Conservation (phyloP, 2,329 filamentous ascomycete genomes). For the Metarhizium brunneum region DNA sequence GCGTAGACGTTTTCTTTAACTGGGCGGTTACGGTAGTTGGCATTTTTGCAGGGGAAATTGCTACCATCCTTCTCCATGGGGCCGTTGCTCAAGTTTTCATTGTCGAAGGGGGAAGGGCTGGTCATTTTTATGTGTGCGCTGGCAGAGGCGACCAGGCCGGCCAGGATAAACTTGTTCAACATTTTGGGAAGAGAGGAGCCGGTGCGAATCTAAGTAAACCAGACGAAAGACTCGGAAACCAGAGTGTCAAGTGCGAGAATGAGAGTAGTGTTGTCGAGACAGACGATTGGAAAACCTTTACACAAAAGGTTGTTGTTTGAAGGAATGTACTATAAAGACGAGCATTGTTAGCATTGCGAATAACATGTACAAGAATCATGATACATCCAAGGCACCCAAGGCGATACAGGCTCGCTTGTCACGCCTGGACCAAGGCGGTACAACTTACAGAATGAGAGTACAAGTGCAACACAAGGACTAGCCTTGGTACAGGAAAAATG, state of each 20-base stretch:
- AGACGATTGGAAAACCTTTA: background rate
- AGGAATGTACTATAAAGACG: background rate
- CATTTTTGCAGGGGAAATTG: constrained; percentile 79
- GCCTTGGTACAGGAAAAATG: too few relatives aligned
- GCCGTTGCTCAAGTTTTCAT: too few relatives aligned
- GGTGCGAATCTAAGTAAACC: constrained; percentile 11
- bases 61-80: constrained; percentile 31
- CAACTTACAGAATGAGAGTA: too few relatives aligned
- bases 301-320: background rate
- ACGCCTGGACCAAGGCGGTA: too few relatives aligned
- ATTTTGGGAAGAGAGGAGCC: constrained; percentile 30
- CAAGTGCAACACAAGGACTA: too few relatives aligned
- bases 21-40: constrained; percentile 30
- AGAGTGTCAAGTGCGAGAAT: background rate
- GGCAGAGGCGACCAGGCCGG: constrained; percentile 49
- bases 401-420: too few relatives aligned
- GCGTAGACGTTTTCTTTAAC: constrained; percentile 45
- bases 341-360: background rate
- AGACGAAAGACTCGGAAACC: constrained; percentile 17
- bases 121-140: constrained; percentile 71
- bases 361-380: too few relatives aligned
- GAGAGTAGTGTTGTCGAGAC: constrained; percentile 16
- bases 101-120: constrained; percentile 54
- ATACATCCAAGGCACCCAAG: too few relatives aligned
- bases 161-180: constrained; percentile 38